Percentiles rank a stretch among this genome's conserved stretches.
Evolutionary conservation across 192 early-diverging fungal genomes (phyloP).

Genomic region (Geranomyces michiganensis): DNA sequence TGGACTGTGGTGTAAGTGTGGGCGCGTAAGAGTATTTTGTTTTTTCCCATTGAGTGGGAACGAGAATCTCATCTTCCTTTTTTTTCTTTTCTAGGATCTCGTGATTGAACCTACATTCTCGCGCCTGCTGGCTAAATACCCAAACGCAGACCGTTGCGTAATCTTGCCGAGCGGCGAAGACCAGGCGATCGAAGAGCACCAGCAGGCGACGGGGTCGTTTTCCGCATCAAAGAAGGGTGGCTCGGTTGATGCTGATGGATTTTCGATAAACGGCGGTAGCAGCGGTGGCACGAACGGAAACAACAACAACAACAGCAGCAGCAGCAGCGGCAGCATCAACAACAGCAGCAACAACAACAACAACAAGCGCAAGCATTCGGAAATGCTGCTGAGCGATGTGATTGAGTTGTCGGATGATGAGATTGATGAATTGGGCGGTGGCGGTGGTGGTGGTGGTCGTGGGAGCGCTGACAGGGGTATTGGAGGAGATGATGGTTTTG

Average conservation of each 20-base stretch:
- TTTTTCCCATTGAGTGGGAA: no score
- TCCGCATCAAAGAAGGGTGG: background rate
- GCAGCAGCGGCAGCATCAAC: no score
- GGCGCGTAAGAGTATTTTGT: no score
- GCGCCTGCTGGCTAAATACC: constrained; percentile 39
- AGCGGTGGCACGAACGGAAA: no score
- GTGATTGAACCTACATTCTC: constrained; percentile 28
- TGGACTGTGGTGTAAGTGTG: background rate
- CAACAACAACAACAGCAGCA: no score
- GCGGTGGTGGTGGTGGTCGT: no score
- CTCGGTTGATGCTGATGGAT: background rate
- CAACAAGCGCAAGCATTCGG: constrained; percentile 11
- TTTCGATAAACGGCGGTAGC: background rate
- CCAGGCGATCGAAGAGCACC: constrained; percentile 24
- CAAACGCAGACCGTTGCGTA: constrained; percentile 38
- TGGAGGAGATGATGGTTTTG: no score
- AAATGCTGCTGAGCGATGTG: constrained; percentile 12
- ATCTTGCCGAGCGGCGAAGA: constrained; percentile 41
- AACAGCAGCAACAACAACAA: no score
- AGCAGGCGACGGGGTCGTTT: no score
- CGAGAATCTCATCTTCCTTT: no score
- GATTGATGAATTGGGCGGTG: no score
- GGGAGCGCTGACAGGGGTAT: no score
- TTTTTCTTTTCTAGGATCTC: constrained; percentile 21
- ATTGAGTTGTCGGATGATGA: background rate